Conservation (phyloP, 1,139 yeast genomes). For the Wickerhamomyces sp. region DNA sequence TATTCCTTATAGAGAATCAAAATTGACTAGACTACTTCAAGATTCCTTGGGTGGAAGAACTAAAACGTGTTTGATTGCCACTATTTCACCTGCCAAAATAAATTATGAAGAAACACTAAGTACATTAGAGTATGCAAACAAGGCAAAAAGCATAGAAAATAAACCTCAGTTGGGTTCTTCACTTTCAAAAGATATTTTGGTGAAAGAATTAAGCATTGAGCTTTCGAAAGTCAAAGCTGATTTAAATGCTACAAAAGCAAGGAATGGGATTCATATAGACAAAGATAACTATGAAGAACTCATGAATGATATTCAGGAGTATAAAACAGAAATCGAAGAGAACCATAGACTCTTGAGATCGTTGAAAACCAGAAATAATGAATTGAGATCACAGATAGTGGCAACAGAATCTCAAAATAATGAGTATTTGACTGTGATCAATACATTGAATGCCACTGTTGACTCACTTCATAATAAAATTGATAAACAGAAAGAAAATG, state of each 20-base stretch:
- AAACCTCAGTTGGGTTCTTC: constrained; percentile 49
- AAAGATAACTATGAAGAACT: constrained; percentile 52
- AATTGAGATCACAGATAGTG: constrained; percentile 25
- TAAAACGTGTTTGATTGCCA: constrained; percentile 60
- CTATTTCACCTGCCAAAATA: constrained; percentile 64
- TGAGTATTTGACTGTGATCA: constrained; percentile 26
- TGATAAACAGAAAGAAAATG: constrained; percentile 31
- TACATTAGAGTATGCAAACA: constrained; percentile 61
- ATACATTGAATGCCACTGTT: constrained; percentile 27
- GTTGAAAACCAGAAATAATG: constrained; percentile 30
- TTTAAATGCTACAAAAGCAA: constrained; percentile 53
- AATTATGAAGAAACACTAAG: constrained; percentile 61
- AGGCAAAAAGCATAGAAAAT: constrained; percentile 60
- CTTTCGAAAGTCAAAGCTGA: constrained; percentile 53
- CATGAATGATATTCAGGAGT: constrained; percentile 40
- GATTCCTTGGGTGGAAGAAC: constrained; percentile 69
- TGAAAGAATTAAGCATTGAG: constrained; percentile 54
- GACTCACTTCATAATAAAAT: constrained; percentile 30
- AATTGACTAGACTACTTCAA: constrained; percentile 56
- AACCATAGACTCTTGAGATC: constrained; percentile 32
- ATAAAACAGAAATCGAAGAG: constrained; percentile 42
- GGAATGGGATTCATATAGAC: constrained; percentile 61
- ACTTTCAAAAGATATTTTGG: constrained; percentile 48
- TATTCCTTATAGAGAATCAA: constrained; percentile 51
- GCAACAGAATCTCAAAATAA: constrained; percentile 25